A percentile compares a stretch with the other conserved stretches of the same genome.
phyloP scores from a whole-genome alignment of 2,329 filamentous ascomycete genomes.

The Paraconiothyrium sp. region DNA sequence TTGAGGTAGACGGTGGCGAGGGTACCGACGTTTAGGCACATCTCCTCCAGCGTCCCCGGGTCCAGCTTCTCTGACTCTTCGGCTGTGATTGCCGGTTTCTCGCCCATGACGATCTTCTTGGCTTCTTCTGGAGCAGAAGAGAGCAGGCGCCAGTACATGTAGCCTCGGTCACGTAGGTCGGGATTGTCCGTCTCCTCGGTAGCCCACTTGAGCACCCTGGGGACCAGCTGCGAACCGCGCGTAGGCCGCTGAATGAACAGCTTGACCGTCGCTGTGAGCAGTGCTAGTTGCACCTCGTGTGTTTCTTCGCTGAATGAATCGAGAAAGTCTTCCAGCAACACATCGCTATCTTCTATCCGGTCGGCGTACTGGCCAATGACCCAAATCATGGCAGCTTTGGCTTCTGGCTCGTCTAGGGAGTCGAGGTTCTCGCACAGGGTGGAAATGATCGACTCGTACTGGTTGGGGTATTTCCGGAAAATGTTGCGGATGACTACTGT shows the following conservation, averaged over 20 bases:
- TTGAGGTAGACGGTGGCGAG: conserved; percentile 97
- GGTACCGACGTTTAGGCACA: conserved; percentile 96
- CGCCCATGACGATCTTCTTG: conserved; percentile 92
- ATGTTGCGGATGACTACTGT: conserved; percentile 99
- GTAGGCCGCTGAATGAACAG: conserved; percentile 97
- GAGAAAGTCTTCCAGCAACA: conserved; percentile 91
- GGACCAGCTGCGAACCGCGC: conserved; percentile 91
- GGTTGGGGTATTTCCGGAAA: conserved; percentile 98
- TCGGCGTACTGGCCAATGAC: conserved; percentile 98
- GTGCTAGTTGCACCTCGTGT: conserved; percentile 91
- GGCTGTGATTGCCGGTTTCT: conserved; percentile 95
- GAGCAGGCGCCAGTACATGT: conserved; percentile 99
- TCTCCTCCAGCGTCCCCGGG: conserved; percentile 89
- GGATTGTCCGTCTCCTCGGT: conserved; percentile 99
- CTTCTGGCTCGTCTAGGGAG: conserved; percentile 95
- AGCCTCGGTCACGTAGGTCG: conserved; percentile 91
- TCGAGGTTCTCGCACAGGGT: conserved; percentile 96
- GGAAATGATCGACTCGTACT: conserved; percentile 97
- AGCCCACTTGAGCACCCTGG: conserved; percentile 96
- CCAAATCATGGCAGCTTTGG: conserved; percentile 99
- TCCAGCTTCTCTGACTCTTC: conserved; percentile 91
- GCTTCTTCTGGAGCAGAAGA: conserved; percentile 90
- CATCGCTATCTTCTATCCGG: conserved; percentile 96
- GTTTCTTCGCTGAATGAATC: conserved; percentile 94
- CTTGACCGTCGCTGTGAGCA: conserved; percentile 96